Conservation (phyloP, 352 stramenopile genomes). For the Phytophthora palmivora region DNA sequence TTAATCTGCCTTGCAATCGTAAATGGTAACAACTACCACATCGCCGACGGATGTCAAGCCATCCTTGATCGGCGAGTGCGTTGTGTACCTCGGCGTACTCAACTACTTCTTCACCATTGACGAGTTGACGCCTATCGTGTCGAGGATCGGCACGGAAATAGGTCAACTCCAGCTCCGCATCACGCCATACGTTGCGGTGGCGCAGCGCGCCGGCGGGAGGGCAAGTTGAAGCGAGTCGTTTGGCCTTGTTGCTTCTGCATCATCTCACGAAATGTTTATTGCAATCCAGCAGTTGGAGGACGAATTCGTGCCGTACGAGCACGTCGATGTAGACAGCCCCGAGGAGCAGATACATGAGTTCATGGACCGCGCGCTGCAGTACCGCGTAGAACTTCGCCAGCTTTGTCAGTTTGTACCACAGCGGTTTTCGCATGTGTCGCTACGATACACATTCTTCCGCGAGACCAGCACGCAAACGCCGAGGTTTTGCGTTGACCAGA, state of each 20-base stretch:
- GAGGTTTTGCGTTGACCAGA: conserved; percentile 18
- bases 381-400: conserved; percentile 38
- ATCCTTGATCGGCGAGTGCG: conserved; percentile 50
- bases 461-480: conserved; percentile 41
- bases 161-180: conserved; percentile 53
- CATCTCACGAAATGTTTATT: conserved; percentile 7
- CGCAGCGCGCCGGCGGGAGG: conserved; percentile 15
- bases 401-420: conserved; percentile 34
- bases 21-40: conserved; percentile 11
- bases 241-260: not conserved
- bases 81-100: conserved; percentile 64
- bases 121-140: conserved; percentile 58
- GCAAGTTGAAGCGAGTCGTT: conserved; percentile 27
- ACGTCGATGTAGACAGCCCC: conserved; percentile 35
- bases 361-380: conserved; percentile 62
- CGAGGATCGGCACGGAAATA: conserved; percentile 51
- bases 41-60: conserved; percentile 22
- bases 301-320: conserved; percentile 47
- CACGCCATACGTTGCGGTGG: conserved; percentile 40
- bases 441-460: conserved; percentile 59
- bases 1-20: not conserved
- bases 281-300: conserved; percentile 16
- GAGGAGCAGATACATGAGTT: conserved; percentile 64
- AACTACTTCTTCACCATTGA: conserved; percentile 70
- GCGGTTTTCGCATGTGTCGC: conserved; percentile 48